Evolutionary conservation across 768 basidiomycete species (phyloP), one percentile per base, ranked within the genome.

Genomic region (Lactarius hatsudake): DNA sequence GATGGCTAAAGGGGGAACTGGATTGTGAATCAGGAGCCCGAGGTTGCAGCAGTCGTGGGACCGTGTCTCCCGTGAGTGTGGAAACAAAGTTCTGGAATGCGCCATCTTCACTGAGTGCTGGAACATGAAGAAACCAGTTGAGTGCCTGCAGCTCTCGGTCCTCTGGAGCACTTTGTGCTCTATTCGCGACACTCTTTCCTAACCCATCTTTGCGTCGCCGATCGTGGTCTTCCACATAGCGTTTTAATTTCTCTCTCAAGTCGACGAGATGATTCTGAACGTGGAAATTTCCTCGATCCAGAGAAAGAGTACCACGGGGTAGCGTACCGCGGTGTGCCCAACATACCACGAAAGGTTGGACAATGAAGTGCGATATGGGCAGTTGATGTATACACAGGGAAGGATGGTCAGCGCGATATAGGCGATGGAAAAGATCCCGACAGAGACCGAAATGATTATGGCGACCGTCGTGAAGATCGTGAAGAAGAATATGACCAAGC

Each of bases 291-390:
- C 51, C 51, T 53, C 51, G 23, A 28, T 13, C 12, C 34, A 15
- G 17, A 59, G 58, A 26, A 30, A 7, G 38, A 40, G 23, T 28
- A 38, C 36, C 9, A 40, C 26, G 36, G 18, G 8, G 28, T 10
- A 43, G 54, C 32, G 34, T 32, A 63, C 38, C n/a, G 10, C 23
- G 1, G 51, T 15, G 28, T 61, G 63, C 51, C 36, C 43, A 17
- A 51, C 5, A 20, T 59, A 59, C 63, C 63, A 68, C 48, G 51
- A 48, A 3, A 48, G 18, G 43, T n/a, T 30, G 17, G 68, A 69
- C 28, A 66, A 34, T 9, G 66, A 61, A 10, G 66, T 67, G 17
- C 62, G 62, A 63, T 67, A 67, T 30, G 66, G 66, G 26, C 36
- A 62, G 40, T 40, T 32, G 36, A 54, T 38, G 10, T 40, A 7